Evolutionary conservation across 75 land plant species (phyloP).

Genomic region (Sequoiadendron giganteum): DNA sequence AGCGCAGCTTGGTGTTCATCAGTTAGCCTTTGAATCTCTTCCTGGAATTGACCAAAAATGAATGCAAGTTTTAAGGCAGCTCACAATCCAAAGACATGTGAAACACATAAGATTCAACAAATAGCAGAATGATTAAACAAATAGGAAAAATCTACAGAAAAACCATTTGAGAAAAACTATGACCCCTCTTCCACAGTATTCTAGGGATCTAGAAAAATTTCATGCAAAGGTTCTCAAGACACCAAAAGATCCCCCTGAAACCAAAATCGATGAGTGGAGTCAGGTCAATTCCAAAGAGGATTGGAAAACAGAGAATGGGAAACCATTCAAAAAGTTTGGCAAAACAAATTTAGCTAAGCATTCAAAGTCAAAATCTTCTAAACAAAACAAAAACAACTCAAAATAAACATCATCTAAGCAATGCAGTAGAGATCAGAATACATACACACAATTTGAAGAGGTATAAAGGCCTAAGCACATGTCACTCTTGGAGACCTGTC

Average conservation of each 20-base stretch:
- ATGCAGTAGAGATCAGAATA: background rate
- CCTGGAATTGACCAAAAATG: conserved; percentile 34
- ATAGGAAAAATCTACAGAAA: background rate
- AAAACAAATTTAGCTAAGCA: background rate
- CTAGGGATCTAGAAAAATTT: background rate
- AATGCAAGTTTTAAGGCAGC: background rate
- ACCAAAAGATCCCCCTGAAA: background rate
- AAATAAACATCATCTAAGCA: background rate
- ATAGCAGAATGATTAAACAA: background rate
- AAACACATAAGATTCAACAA: background rate
- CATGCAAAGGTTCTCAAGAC: background rate
- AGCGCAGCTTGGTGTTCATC: conserved; percentile 41
- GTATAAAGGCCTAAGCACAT: background rate
- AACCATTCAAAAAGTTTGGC: background rate
- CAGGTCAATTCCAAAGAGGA: background rate
- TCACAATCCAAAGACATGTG: background rate
- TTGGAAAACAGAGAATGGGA: background rate
- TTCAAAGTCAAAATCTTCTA: background rate
- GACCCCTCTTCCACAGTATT: background rate
- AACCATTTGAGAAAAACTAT: background rate
- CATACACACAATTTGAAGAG: background rate
- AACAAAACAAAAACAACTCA: background rate
- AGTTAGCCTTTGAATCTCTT: conserved; percentile 41
- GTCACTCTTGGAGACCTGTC: background rate
- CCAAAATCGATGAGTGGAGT: background rate